Conservation (phyloP, 805 yeast genomes). For the Wickerhamomyces canadensis region DNA sequence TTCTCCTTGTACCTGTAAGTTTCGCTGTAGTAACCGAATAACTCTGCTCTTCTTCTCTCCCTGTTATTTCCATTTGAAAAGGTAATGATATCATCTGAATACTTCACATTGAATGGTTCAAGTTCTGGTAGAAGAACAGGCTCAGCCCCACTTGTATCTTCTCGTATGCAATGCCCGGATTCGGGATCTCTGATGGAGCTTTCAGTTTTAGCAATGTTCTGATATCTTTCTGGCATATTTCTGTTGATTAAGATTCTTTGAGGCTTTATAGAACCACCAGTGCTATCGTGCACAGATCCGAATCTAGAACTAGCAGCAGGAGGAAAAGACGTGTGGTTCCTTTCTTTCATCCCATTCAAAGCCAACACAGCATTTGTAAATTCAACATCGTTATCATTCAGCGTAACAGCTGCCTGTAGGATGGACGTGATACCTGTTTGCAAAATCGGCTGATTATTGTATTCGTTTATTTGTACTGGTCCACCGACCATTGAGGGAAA, state of each 20-base stretch:
- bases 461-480: too few species aligned
- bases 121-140: background rate
- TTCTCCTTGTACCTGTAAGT: constrained; percentile 14
- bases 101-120: background rate
- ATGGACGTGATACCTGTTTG: background rate
- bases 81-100: constrained; percentile 14
- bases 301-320: too few species aligned
- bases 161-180: background rate
- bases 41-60: constrained; percentile 22
- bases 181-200: background rate
- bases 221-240: background rate
- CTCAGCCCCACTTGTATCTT: background rate
- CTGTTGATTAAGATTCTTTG: constrained; percentile 6
- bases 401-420: background rate
- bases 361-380: constrained; percentile 3
- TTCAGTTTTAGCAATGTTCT: background rate
- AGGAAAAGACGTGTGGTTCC: too few species aligned
- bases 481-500: too few species aligned
- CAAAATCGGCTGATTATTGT: too few species aligned
- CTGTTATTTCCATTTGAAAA: constrained; percentile 25
- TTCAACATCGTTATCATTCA: constrained; percentile 2
- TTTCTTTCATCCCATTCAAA: background rate
- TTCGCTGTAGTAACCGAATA: constrained; percentile 19
- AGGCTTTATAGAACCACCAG: too few species aligned
- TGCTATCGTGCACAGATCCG: too few species aligned